A percentile compares a stretch with the other conserved stretches of the same genome.
These are phyloP conservation scores for Eucalyptus cloeziana DNA, from an alignment of 345 rosid species.

Conservation along the genomic window DNA sequence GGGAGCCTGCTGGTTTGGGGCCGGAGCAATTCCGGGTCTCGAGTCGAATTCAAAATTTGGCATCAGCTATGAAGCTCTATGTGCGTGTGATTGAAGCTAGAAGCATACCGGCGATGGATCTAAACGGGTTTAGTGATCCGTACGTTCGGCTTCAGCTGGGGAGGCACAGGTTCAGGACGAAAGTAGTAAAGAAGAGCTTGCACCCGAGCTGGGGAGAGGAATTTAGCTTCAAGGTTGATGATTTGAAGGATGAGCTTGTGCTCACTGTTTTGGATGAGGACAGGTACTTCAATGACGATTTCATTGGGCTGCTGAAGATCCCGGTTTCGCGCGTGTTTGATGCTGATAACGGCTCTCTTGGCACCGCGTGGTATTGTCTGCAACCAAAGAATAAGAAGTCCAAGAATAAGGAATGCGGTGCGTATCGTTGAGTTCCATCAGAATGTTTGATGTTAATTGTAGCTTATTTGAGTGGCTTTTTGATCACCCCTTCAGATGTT, in stretches of 20 bases:
- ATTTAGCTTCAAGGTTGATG: slow-evolving; percentile 85
- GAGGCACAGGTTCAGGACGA: slow-evolving; percentile 57
- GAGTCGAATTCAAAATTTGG: background rate
- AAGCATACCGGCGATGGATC: slow-evolving; percentile 82
- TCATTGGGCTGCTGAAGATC: slow-evolving; percentile 60
- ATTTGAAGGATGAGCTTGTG: slow-evolving; percentile 75
- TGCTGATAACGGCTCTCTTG: slow-evolving; percentile 68
- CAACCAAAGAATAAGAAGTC: slow-evolving; percentile 72
- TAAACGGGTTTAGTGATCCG: slow-evolving; percentile 85
- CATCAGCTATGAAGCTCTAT: slow-evolving; percentile 50
- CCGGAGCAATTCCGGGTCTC: background rate
- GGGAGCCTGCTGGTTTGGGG: background rate
- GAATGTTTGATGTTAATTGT: background rate
- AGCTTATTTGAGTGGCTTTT: background rate
- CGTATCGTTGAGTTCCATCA: background rate
- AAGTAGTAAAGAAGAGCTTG: slow-evolving; percentile 79
- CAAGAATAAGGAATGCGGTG: slow-evolving; percentile 78
- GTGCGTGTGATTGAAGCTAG: slow-evolving; percentile 77
- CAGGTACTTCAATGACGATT: slow-evolving; percentile 80
- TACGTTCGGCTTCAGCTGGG: slow-evolving; percentile 81
- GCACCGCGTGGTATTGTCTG: slow-evolving; percentile 65
- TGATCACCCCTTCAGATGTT: background rate
- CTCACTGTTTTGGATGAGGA: slow-evolving; percentile 82
- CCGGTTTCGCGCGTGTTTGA: slow-evolving; percentile 64
- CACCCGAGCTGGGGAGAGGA: slow-evolving; percentile 93